These are phyloP conservation scores for Amanita muscaria DNA, from an alignment of 768 basidiomycete genomes.

Conservation along the genomic window DNA sequence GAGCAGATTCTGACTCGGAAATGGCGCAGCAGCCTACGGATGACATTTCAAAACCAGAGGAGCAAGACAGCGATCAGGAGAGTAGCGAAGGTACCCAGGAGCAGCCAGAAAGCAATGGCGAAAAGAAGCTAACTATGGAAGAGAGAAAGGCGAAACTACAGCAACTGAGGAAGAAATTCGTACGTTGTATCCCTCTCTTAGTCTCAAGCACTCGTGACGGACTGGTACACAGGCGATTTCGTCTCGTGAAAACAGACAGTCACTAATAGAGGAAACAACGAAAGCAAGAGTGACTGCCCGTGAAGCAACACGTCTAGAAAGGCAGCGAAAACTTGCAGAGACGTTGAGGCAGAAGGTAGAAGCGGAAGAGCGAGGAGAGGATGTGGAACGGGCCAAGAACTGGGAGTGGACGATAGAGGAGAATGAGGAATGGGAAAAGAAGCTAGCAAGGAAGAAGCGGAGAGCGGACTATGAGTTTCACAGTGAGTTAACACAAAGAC, in stretches of 20 bases:
- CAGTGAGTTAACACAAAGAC: constrained; percentile 67
- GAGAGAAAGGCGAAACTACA: constrained; percentile 74
- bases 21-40: constrained; percentile 24
- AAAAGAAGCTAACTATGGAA: constrained; percentile 43
- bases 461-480: constrained; percentile 88
- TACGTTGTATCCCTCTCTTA: constrained; percentile 25
- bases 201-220: constrained; percentile 3
- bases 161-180: constrained; percentile 71
- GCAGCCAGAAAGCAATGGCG: not conserved
- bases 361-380: constrained; percentile 87
- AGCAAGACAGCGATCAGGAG: constrained; percentile 14
- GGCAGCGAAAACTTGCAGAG: constrained; percentile 87
- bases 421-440: constrained; percentile 95
- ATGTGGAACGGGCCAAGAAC: constrained; percentile 82
- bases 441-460: constrained; percentile 70
- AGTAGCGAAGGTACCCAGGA: constrained; percentile 4
- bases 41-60: constrained; percentile 18
- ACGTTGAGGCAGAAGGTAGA: constrained; percentile 75
- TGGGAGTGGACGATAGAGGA: constrained; percentile 96
- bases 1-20: constrained; percentile 16
- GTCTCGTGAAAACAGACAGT: constrained; percentile 73
- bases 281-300: constrained; percentile 68
- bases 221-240: constrained; percentile 51
- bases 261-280: constrained; percentile 78
- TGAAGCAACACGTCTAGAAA: constrained; percentile 78